Evolutionary conservation across 208 protist genomes (phyloP), one percentile per base, ranked within the genome.

Genomic region (Leishmania lainsoni): DNA sequence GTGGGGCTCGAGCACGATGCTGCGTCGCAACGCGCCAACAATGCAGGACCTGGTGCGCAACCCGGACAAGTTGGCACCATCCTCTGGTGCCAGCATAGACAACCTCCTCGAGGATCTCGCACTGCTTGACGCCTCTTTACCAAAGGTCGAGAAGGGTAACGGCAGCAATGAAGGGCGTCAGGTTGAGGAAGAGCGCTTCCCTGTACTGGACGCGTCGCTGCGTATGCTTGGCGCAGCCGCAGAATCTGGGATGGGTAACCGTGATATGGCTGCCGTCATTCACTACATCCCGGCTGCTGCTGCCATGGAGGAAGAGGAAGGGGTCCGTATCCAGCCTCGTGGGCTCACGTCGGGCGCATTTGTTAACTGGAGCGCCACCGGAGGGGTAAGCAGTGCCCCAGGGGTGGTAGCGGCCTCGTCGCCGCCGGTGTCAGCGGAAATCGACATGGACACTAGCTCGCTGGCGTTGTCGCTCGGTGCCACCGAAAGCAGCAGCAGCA

Each of bases 31-130:
- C 84, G 93, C 92, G 5, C 83, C 89, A 45, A 88, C 89, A 32
- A 93, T 97, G 93, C 92, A 96, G 86, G 89, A 95, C 70, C 86
- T 96, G 26, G 81, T 98, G 71, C 90, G 92, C 61, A 93, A 91
- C 76, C 93, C 92, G 0, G 93, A 95, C 58, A 93, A 89, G 74
- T 65, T 92, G 42, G 84, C 92, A 6, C 91, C 91, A 26, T 81
- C 88, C 29, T 93, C 90, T 32, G 83, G 88, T 10, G 82, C 88
- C 54, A 91, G 76, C 69, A 86, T 97, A 6, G 86, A 95, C 58
- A 83, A 79, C 51, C 78, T 97, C 22, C 81, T 96, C n/a, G 83
- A 86, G 26, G 94, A 97, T 71, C 90, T 97, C 56, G 49, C 83
- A 10, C 78, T 95, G 35, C 86, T 96, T 0, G 92, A 95, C 81